Base-by-base conservation (phyloP, 2,329 filamentous ascomycete species). In the Didymella glomerata region DNA sequence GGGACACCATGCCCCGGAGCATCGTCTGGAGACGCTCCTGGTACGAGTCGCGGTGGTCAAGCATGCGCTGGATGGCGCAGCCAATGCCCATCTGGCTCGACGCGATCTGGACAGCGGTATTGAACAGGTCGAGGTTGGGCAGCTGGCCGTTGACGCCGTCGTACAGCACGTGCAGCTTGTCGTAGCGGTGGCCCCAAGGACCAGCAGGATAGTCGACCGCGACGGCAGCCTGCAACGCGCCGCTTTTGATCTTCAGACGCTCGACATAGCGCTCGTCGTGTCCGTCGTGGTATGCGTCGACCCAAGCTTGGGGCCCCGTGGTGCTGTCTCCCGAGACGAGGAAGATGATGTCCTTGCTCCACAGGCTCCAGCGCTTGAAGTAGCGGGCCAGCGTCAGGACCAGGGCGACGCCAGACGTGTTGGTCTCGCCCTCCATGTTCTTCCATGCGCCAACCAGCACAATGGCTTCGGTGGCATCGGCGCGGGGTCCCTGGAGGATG, bases 271-370 rank as follows among this genome's bases (percentile, higher is more conserved):
- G 79, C 0, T 89, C 84, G 65, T 90, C 84, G 71, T 97, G 93
- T 20, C 91, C 89, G 76, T 97, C 92, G 77, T 99, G 95, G 77
- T 99, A 99, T 1, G 95, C 95, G 73, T 97, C 93, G 9, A 97
- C 92, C 95, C 95, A 99, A 24, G 95, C 95, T 75, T 98, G 93
- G 0, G 93, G 92, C 0, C 94, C 95, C 11, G 91, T 90, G 59
- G 89, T 90, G 76, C 92, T 96, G 78, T 99, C 95, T 0, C 91
- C 89, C 0, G 95, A 89, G 46, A 99, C 85, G 6, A 99, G 80
- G 68, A 99, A 88, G 58, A 99, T 94, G 67, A 99, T 97, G 76
- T 99, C 95, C 78, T 99, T 99, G 59, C 93, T 97, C 95, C 95
- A 99, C 27, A 99, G 84, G 52, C 93, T 97, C 95, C 95, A 99